phyloP scores from a whole-genome alignment of 148 eudicot genomes.

The Amaranthus hypochondriacus region DNA sequence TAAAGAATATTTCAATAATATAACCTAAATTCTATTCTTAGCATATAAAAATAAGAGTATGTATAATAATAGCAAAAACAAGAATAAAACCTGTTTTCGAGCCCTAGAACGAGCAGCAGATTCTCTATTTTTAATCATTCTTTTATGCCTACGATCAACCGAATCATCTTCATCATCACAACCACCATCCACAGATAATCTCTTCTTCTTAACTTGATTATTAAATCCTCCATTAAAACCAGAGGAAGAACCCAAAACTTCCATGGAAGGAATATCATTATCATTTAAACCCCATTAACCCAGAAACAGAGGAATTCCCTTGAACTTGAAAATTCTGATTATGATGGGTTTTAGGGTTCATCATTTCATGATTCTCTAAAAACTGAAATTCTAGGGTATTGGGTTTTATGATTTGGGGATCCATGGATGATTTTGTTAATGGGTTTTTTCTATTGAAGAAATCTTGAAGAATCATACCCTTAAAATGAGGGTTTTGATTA shows the following conservation, averaged over 20 bases:
- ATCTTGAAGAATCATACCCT: constrained; percentile 32
- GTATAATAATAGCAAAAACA: not conserved
- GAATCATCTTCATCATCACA: constrained; percentile 5
- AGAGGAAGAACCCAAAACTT: constrained; percentile 22
- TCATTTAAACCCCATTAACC: not conserved
- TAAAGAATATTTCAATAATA: no score
- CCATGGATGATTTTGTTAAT: not conserved
- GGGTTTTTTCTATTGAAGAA: constrained; percentile 24
- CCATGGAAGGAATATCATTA: constrained; percentile 11
- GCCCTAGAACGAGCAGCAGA: constrained; percentile 59
- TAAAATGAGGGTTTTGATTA: not conserved
- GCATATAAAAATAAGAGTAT: no score
- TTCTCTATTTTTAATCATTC: constrained; percentile 57
- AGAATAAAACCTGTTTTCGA: constrained; percentile 38
- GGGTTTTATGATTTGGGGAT: not conserved
- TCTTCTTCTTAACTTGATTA: constrained; percentile 14
- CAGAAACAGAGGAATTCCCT: not conserved
- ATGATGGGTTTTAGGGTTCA: not conserved
- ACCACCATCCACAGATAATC: constrained; percentile 9
- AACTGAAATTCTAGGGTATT: constrained; percentile 11
- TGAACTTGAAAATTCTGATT: not conserved
- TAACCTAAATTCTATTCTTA: no score
- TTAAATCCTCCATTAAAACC: not conserved
- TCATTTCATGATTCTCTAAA: not conserved
- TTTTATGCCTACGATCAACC: constrained; percentile 33